Evolutionary conservation across 805 yeast genomes (phyloP).

Genomic region (Pichia thaimueangensis): DNA sequence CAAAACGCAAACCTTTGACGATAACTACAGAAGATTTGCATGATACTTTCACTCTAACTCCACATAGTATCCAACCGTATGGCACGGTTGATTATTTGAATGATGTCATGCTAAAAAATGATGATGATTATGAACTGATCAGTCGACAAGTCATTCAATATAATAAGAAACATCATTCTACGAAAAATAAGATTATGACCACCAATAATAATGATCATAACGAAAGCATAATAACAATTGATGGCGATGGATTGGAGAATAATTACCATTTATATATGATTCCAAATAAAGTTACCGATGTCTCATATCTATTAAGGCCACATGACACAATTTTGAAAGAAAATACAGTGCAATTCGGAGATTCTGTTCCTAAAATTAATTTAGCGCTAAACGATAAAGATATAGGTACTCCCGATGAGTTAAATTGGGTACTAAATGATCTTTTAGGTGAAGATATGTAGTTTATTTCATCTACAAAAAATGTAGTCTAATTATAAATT

Average conservation of each 20-base stretch:
- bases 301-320: conserved; percentile 25
- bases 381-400: conserved; percentile 23
- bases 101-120: conserved; percentile 48
- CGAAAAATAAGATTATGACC: not conserved
- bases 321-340: conserved; percentile 1
- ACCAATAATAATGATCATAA: not conserved
- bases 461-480: no score
- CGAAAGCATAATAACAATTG: conserved; percentile 3
- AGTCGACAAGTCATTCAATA: conserved; percentile 5
- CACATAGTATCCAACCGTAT: conserved; percentile 61
- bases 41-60: conserved; percentile 57
- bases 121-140: conserved; percentile 35
- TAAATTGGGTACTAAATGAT: conserved; percentile 67
- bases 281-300: conserved; percentile 21
- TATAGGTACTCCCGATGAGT: conserved; percentile 51
- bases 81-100: conserved; percentile 52
- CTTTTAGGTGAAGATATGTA: conserved; percentile 32
- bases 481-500: no score
- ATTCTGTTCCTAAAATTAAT: conserved; percentile 12
- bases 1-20: conserved; percentile 29
- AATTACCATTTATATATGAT: conserved; percentile 1
- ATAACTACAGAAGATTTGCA: conserved; percentile 61
- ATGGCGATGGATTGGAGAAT: not conserved
- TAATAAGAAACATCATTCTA: not conserved
- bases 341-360: not conserved